These are phyloP conservation scores for Rhododendron vialii DNA, from an alignment of 148 eudicot genomes.

Conservation along the genomic window DNA sequence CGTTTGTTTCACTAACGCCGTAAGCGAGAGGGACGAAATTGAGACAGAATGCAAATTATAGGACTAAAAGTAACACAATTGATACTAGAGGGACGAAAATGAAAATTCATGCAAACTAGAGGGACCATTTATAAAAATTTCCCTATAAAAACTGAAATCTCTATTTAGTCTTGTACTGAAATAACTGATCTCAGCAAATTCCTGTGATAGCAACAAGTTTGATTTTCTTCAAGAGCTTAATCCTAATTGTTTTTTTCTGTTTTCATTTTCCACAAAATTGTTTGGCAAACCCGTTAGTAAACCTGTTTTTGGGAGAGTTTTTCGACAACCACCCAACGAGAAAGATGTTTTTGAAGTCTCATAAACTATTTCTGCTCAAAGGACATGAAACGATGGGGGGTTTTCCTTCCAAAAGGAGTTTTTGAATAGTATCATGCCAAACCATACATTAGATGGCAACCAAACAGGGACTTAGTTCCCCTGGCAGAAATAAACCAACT, in stretches of 20 bases:
- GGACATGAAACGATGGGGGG: not conserved
- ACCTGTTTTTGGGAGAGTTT: not conserved
- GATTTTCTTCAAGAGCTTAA: not conserved
- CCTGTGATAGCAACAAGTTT: not conserved
- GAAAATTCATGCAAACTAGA: too few species aligned
- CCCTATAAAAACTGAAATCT: not conserved
- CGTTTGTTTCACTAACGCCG: too few species aligned
- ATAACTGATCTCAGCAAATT: not conserved
- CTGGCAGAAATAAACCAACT: not conserved
- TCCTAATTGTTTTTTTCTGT: not conserved
- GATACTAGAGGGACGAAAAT: too few species aligned
- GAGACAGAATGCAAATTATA: too few species aligned
- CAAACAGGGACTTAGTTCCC: not conserved
- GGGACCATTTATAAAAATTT: too few species aligned
- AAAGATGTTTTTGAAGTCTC: not conserved
- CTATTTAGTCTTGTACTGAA: not conserved
- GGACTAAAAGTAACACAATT: too few species aligned
- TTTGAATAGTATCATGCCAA: not conserved
- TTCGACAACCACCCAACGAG: not conserved
- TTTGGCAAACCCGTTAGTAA: not conserved
- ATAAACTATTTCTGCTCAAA: not conserved
- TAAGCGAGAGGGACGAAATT: too few species aligned
- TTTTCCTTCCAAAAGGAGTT: not conserved
- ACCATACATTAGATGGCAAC: not conserved
- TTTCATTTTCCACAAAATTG: not conserved